Percentiles rank a stretch among this genome's conserved stretches.
Evolutionary conservation across 2,329 filamentous ascomycete species (phyloP).

Genomic region (Ambrosiella cleistominuta): DNA sequence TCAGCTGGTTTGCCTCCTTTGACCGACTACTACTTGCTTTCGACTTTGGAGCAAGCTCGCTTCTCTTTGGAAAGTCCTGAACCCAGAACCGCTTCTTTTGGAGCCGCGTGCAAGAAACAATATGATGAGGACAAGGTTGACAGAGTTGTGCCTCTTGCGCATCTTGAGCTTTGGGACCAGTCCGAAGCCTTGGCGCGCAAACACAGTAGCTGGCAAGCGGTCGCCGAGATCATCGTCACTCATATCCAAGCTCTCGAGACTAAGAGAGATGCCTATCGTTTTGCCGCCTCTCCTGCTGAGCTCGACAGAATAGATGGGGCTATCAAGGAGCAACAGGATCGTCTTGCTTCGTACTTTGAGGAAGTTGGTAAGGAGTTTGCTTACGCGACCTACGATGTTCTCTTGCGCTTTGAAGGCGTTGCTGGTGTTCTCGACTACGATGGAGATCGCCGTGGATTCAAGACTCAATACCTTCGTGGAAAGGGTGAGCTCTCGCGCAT

Average conservation of each 20-base stretch:
- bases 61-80: conserved; percentile 31
- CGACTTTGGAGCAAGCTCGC: conserved; percentile 34
- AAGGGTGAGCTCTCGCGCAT: conserved; percentile 57
- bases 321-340: conserved; percentile 26
- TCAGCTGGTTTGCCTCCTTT: conserved; percentile 31
- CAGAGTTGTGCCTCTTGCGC: conserved; percentile 35
- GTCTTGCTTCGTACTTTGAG: conserved; percentile 38
- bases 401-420: conserved; percentile 50
- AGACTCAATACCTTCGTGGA: conserved; percentile 63
- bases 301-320: conserved; percentile 19
- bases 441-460: conserved; percentile 47
- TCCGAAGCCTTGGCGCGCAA: conserved; percentile 41
- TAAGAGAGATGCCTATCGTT: conserved; percentile 15
- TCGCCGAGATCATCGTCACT: conserved; percentile 38
- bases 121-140: conserved; percentile 34
- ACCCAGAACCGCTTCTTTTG: conserved; percentile 24
- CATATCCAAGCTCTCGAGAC: conserved; percentile 28
- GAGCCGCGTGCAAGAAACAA: conserved; percentile 29
- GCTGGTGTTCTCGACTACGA: conserved; percentile 54
- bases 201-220: conserved; percentile 34
- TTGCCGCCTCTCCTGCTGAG: conserved; percentile 18
- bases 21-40: conserved; percentile 37
- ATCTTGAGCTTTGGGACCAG: conserved; percentile 38
- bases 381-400: conserved; percentile 61
- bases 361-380: conserved; percentile 49